Base-by-base conservation (phyloP, 306 rosid species). In the Lithocarpus polystachyus region DNA sequence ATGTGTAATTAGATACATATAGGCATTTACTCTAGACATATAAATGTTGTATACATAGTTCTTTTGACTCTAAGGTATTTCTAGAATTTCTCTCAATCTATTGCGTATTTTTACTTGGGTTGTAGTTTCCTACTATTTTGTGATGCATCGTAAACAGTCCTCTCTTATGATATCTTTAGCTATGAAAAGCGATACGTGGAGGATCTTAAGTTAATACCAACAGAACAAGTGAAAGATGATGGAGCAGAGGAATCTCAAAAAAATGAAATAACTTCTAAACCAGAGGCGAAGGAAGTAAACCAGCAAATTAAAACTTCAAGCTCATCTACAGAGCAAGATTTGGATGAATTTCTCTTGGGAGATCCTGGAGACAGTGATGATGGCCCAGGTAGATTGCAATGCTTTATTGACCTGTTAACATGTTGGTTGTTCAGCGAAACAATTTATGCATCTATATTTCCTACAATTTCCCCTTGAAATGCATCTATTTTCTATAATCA, bases 281-380 rank as follows among this genome's bases (percentile, higher is more conserved):
- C 79, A 64, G 82, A 80, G 73, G 83, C 72, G 22, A 83, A 74
- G 73, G 86, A 87, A 83, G 82, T 31, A 29, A 77, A 81, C 37
- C 80, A 75, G 71, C 79, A 77, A 51, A 75, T 64, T 74, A 85
- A 74, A 74, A 48, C 84, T 65, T 57, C 89, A 78, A 79, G 74
- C 61, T 75, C 89, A 71, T 48, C 17, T 48, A 77, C 80, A n/a
- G 92, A 88, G 59, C 84, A 85, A 75, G 96, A 92, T 80, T 85
- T 89, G 85, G 93, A 92, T 86, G 81, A 17, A 59, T 90, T 89
- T 82, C 96, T 90, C 74, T 79, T 89, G 68, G 92, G 93, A 65
- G 92, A 88, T 71, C 73, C 15, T 54, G 89, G 78, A 81, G 83
- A 86, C 78, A 83, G 85, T 59, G 93, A 90, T 72, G 85, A 84